Percentiles rank a stretch among this genome's conserved stretches.
phyloP scores from a whole-genome alignment of 1,284 basidiomycete species.

The Apiotrichum domesticum region DNA sequence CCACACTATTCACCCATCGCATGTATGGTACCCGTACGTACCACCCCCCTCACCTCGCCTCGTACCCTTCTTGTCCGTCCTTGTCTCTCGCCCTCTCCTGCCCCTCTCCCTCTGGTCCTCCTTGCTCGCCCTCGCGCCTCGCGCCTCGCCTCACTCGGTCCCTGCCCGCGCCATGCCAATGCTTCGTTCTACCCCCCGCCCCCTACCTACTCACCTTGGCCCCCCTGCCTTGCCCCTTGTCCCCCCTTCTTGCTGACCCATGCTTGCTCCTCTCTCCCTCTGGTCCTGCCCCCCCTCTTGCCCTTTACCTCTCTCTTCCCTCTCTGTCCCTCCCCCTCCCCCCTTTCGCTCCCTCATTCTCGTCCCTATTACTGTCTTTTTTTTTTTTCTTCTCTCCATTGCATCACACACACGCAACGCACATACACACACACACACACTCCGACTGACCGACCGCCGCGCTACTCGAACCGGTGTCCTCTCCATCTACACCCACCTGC shows the following conservation, averaged over 20 bases:
- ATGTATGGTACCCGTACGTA: too few relatives aligned
- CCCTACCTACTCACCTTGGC: neutral
- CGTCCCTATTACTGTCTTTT: neutral
- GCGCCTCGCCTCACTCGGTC: too few relatives aligned
- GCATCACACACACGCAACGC: too few relatives aligned
- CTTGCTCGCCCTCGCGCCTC: neutral
- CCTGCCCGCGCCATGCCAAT: too few relatives aligned
- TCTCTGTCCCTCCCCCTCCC: neutral
- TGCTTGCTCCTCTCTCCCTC: neutral
- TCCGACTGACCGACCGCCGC: too few relatives aligned
- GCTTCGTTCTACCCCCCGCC: neutral
- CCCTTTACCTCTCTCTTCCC: neutral
- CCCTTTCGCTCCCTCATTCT: neutral
- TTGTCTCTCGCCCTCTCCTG: neutral
- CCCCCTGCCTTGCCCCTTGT: neutral
- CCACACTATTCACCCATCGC: neutral
- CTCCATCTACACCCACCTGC: neutral
- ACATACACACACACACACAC: too few relatives aligned
- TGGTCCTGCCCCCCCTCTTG: neutral
- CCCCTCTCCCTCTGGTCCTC: too few relatives aligned
- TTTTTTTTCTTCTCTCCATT: neutral
- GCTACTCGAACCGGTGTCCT: too few relatives aligned
- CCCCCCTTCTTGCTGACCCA: neutral
- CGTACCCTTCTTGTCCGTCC: too few relatives aligned
- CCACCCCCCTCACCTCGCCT: neutral